Evolutionary conservation across 257 asterid species (phyloP), one percentile per base, ranked within the genome.

Genomic region (Lavandula angustifolia): DNA sequence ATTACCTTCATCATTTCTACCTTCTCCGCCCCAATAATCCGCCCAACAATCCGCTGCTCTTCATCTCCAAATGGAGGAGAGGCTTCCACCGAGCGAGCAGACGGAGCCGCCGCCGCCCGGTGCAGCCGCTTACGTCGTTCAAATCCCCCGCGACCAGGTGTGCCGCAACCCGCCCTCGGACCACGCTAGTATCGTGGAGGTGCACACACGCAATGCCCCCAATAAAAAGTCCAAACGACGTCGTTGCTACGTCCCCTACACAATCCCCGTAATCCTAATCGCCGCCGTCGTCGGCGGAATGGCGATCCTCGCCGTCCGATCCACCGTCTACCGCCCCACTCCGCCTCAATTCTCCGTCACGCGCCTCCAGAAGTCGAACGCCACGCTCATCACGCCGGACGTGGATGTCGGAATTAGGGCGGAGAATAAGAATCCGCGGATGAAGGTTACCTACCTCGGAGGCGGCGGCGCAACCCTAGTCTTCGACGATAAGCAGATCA

Each of bases 91-190:
- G 14, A 0, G 6, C 64, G 14, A 27, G 78, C 57, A 76, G 80
- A 70, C 88, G 89, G 59, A 0, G 49, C 57, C 16, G 64, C 69
- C 40, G 66, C 68, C 46, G 29, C 56, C 1, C 40, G 79, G 2
- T 51, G 1, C 69, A 69, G 6, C 44, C 6, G 85, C 95, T 49
- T 85, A 85, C 61, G 85, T 92, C 44, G 81, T 92, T 13, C 92
- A 78, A 31, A 69, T 89, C 35, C 96, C 95, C 29, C 81, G 87
- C 11, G 91, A 92, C 51, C 89, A 83, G 64, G 80, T 92, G 54
- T 85, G 86, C 76, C 95, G 96, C 27, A 62, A 87, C 3, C 98
- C 98, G 0, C 95, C 96, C 0, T 85, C 94, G 0, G 95, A 92
- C 37, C 79, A 92, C 70, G 94, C 96, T 40, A 69, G 16, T 55